Evolutionary conservation across 2,329 filamentous ascomycete genomes (phyloP), one percentile per base, ranked within the genome.

Genomic region (Thermomyces lanuginosus): DNA sequence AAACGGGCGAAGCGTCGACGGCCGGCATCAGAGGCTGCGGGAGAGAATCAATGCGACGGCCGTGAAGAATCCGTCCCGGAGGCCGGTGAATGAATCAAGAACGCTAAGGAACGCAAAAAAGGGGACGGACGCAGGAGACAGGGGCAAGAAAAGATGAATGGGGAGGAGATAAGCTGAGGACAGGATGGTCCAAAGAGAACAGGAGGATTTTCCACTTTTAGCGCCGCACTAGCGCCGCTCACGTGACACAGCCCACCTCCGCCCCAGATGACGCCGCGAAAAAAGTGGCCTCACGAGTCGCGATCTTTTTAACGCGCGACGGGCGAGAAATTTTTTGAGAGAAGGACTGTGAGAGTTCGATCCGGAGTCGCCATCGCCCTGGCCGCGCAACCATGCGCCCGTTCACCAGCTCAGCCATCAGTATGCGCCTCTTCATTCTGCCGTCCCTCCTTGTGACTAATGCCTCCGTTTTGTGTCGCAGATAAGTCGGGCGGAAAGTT

Each of bases 21-120:
- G 79, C 70, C 76, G 75, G 75, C 81, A 91, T 91, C 69, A 82
- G 78, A 76, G 67, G 61, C 60, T 56, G 26, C 16, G 16, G 17
- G 19, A 24, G 21, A 24, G 46, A 52, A 46, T 43, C 40, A 33
- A 31, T 38, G 34, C 28, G 27, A 40, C 45, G 37, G 46, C 49
- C 46, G 49, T 45, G 41, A 41, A 42, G 39, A 41, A 46, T 41
- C 44, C 41, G 45, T 43, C 39, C 41, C 39, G 40, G 40, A 40
- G 38, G 39, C 36, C 34, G 44, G 37, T 38, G 32, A 36, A 35
- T 36, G 36, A 35, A 36, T 42, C 38, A 41, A 40, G 11, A 23
- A 8, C 8, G 11, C 17, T 36, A 29, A 28, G 20, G 32, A 26
- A 33, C 29, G 17, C 22, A 31, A 22, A 27, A 27, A 29, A n/a